Evolutionary conservation across 805 yeast species (phyloP), one percentile per base, ranked within the genome.

Genomic region (Lipomyces chichibuensis): DNA sequence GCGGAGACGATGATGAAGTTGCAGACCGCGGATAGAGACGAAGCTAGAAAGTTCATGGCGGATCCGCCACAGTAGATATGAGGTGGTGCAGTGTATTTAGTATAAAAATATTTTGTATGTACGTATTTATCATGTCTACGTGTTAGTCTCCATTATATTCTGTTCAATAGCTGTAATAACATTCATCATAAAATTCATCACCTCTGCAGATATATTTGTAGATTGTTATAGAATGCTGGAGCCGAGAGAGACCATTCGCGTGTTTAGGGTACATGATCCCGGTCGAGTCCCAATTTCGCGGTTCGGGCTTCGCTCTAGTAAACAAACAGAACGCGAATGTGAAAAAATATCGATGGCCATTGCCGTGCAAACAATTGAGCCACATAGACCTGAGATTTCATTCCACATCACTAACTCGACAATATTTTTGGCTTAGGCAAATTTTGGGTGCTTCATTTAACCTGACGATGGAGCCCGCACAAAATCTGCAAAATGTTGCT

Each of bases 21-120:
- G 59, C 62, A 59, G 60, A 59, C 65, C 29, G 51, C 57, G 60
- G 63, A 60, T 59, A 65, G 59, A 39, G 65, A 65, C 25, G 71
- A 61, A 51, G 56, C 68, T 13, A 55, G 65, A 20, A 60, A 56
- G 49, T 65, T 65, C 64, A 62, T 67, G 59, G 65, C 71, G 17
- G 69, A 65, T 32, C 69, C 71, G 27, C 71, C 71, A n/a, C 69
- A 64, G 55, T 67, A 65, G 35, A 29, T 20, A 11, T n/a, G 23
- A 43, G n/a, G 8, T 43, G 2, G 49, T 13, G 53, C 56, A 11
- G 57, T n/a, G 57, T 54, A 39, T 20, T 35, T 32, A 46, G 25
- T 33, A 59, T 52, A 46, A 58, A 58, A 58, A 46, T 29, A 37
- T n/a, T 56, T 39, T 54, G n/a, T 46, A 33, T 25, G 32, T 61